Evolutionary conservation across 371 early-diverging fungal genomes (phyloP).

Genomic region (Gilbertella persicaria): DNA sequence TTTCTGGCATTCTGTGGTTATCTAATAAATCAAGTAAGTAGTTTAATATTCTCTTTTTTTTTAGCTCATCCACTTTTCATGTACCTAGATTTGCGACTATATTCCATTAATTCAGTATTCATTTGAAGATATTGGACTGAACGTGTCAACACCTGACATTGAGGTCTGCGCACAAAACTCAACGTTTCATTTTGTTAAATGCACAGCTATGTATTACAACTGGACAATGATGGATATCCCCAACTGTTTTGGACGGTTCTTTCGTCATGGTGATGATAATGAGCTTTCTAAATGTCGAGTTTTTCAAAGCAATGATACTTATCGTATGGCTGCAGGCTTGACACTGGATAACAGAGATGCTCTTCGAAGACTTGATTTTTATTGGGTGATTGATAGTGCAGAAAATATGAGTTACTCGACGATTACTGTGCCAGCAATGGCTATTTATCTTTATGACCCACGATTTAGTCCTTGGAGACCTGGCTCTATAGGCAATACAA

Average conservation of each 20-base stretch:
- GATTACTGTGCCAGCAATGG: slow-evolving; percentile 32
- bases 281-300: slow-evolving; percentile 21
- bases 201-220: slow-evolving; percentile 27
- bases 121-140: slow-evolving; percentile 20
- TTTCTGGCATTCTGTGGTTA: slow-evolving; percentile 39
- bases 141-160: slow-evolving; percentile 32
- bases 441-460: slow-evolving; percentile 33
- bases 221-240: slow-evolving; percentile 22
- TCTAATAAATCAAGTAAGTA: slow-evolving; percentile 26
- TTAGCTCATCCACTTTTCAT: neutral
- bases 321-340: slow-evolving; percentile 23
- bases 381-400: slow-evolving; percentile 36
- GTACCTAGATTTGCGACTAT: slow-evolving; percentile 30
- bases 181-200: slow-evolving; percentile 25
- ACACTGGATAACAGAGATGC: slow-evolving; percentile 12
- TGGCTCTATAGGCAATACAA: slow-evolving; percentile 16
- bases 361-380: slow-evolving; percentile 39
- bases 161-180: slow-evolving; percentile 41
- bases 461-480: slow-evolving; percentile 31
- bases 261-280: slow-evolving; percentile 9
- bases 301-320: slow-evolving; percentile 25
- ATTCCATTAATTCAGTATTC: slow-evolving; percentile 34
- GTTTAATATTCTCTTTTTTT: neutral
- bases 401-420: slow-evolving; percentile 17
- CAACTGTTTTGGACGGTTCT: slow-evolving; percentile 14